phyloP scores from a whole-genome alignment of 2,329 filamentous ascomycete species.

The Aspergillus tubingensis region DNA sequence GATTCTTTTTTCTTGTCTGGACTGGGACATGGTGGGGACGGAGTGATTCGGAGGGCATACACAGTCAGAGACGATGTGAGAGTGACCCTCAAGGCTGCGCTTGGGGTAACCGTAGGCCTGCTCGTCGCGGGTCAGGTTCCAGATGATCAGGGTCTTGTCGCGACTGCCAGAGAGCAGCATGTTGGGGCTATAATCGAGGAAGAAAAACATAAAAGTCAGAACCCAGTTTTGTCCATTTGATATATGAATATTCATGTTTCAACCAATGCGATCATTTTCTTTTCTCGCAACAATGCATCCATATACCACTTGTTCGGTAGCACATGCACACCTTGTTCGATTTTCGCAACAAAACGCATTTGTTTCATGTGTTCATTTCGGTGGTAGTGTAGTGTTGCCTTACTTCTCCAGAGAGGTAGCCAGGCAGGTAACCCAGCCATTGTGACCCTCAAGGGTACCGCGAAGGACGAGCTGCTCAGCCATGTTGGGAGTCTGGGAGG shows the following conservation, averaged over 20 bases:
- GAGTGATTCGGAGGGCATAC: constrained; percentile 64
- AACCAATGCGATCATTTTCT: constrained; percentile 15
- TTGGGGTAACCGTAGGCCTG: constrained; percentile 98
- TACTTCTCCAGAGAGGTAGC: constrained; percentile 99
- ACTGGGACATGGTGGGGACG: constrained; percentile 5
- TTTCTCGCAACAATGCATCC: constrained; percentile 5
- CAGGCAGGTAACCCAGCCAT: constrained; percentile 98
- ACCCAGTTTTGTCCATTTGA: constrained; percentile 27
- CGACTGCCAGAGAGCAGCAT: constrained; percentile 97
- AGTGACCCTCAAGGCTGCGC: constrained; percentile 97
- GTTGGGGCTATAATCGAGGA: constrained; percentile 71
- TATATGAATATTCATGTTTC: constrained; percentile 14
- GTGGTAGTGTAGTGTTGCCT: constrained; percentile 36
- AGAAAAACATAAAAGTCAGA: constrained; percentile 38
- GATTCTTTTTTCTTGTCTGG: neutral
- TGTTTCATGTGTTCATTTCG: constrained; percentile 6
- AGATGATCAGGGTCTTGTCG: constrained; percentile 99
- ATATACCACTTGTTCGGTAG: neutral
- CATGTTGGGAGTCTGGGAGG: constrained; percentile 59
- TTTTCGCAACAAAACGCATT: constrained; percentile 1
- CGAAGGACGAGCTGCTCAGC: constrained; percentile 94
- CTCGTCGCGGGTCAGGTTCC: constrained; percentile 99
- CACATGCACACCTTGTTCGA: constrained; percentile 16
- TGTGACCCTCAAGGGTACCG: constrained; percentile 98
- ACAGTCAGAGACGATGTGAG: constrained; percentile 99